Conservation (phyloP, 78 protist genomes). For the Isochrysis galbana region DNA sequence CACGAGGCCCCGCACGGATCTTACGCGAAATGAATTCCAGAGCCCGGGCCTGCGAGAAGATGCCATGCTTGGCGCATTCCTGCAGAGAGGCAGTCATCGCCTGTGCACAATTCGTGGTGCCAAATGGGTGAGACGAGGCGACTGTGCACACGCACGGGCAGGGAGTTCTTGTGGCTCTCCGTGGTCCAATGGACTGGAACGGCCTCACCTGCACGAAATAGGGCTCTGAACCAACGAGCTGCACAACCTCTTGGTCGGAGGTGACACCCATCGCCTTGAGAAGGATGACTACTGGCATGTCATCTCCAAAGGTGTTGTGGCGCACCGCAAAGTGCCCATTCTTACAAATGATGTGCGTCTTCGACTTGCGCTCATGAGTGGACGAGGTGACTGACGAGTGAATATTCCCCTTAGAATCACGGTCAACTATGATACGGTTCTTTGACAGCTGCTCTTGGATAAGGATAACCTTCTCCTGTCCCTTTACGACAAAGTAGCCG, state of each 20-base stretch:
- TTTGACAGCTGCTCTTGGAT: constrained; percentile 98
- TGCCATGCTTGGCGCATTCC: constrained; percentile 52
- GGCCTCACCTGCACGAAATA: no score
- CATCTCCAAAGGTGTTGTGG: constrained; percentile 90
- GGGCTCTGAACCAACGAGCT: constrained; percentile 84
- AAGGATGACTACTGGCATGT: constrained; percentile 75
- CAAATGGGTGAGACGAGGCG: no score
- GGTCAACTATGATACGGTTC: constrained; percentile 93
- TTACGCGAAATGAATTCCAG: constrained; percentile 72
- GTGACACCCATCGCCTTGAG: constrained; percentile 89
- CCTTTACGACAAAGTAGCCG: constrained; percentile 58
- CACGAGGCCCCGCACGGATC: background rate
- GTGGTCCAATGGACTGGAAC: no score
- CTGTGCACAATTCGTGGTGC: no score
- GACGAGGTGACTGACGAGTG: constrained; percentile 68
- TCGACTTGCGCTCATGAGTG: constrained; percentile 86
- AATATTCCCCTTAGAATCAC: constrained; percentile 73
- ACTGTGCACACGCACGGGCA: no score
- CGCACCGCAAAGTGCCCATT: constrained; percentile 73
- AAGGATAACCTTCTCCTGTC: constrained; percentile 61
- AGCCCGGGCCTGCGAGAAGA: constrained; percentile 81
- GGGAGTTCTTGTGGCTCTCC: no score
- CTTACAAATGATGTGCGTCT: constrained; percentile 73
- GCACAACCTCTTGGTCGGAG: constrained; percentile 90
- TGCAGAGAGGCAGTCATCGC: constrained; percentile 81